Evolutionary conservation across 1,139 yeast genomes (phyloP).

Genomic region (Suhomyces anneliseae): DNA sequence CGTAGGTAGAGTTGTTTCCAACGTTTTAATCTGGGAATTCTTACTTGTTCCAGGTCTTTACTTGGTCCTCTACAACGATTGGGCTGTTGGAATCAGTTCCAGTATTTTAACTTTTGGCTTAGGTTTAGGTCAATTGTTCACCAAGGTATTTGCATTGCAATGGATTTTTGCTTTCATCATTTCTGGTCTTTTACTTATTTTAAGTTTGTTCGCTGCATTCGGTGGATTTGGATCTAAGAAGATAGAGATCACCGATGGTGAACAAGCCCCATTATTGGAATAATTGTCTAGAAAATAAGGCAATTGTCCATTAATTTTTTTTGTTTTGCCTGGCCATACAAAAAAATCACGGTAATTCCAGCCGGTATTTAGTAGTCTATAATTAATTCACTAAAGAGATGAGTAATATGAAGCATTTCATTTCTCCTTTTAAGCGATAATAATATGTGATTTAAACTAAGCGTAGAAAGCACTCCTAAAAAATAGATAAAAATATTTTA

Average conservation of each 20-base stretch:
- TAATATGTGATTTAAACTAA: too few relatives aligned
- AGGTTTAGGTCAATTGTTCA: conserved; percentile 67
- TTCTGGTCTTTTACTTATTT: conserved; percentile 51
- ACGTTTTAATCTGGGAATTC: conserved; percentile 76
- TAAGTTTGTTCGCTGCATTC: conserved; percentile 46
- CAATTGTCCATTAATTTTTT: too few relatives aligned
- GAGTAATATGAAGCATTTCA: too few relatives aligned
- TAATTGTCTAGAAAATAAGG: not conserved
- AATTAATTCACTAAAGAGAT: too few relatives aligned
- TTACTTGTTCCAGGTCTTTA: conserved; percentile 62
- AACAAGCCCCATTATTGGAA: conserved; percentile 12
- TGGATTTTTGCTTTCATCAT: conserved; percentile 81
- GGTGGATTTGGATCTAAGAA: conserved; percentile 14
- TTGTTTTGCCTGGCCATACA: too few relatives aligned
- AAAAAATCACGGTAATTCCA: too few relatives aligned
- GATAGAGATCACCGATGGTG: conserved; percentile 2
- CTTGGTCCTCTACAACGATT: conserved; percentile 63
- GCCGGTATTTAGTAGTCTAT: too few relatives aligned
- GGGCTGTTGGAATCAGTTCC: conserved; percentile 64
- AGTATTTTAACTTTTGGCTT: conserved; percentile 61
- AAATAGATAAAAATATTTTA: too few relatives aligned
- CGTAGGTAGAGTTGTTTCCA: conserved; percentile 67
- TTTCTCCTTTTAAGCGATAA: too few relatives aligned
- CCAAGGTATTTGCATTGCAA: conserved; percentile 71
- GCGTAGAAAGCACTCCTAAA: too few relatives aligned